phyloP scores from a whole-genome alignment of 352 stramenopile genomes.

The Phytophthora hibernalis region DNA sequence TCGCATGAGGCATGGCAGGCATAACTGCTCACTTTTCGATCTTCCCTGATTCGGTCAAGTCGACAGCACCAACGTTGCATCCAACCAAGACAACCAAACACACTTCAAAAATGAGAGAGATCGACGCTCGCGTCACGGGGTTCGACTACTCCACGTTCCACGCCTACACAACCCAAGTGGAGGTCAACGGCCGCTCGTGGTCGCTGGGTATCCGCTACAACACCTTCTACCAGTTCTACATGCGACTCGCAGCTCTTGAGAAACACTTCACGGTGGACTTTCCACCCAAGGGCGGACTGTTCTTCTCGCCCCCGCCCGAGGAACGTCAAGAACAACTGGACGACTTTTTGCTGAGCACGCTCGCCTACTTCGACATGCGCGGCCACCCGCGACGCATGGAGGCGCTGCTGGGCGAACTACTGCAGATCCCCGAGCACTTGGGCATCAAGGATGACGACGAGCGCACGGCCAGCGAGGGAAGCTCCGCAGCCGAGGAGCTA shows the following conservation, averaged over 20 bases:
- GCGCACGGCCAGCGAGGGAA: constrained; percentile 43
- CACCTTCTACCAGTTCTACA: constrained; percentile 69
- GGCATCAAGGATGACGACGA: constrained; percentile 38
- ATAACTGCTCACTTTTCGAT: constrained; percentile 31
- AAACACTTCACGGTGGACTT: constrained; percentile 66
- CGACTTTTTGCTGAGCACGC: constrained; percentile 62
- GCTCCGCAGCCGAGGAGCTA: constrained; percentile 38
- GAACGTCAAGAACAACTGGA: constrained; percentile 68
- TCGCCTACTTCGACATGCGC: constrained; percentile 62
- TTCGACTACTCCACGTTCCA: constrained; percentile 52
- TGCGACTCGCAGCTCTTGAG: constrained; percentile 51
- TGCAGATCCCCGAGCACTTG: constrained; percentile 58
- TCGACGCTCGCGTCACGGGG: constrained; percentile 52
- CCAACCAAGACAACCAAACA: neutral
- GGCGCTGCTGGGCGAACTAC: constrained; percentile 58
- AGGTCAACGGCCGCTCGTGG: constrained; percentile 51
- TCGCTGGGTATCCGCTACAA: constrained; percentile 67
- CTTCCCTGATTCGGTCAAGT: constrained; percentile 7
- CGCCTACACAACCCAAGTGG: constrained; percentile 60
- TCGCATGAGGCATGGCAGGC: neutral
- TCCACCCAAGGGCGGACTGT: constrained; percentile 66
- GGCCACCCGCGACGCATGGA: constrained; percentile 48
- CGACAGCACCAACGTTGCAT: neutral
- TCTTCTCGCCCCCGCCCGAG: constrained; percentile 63
- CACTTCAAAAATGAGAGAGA: constrained; percentile 28